Conservation (phyloP, 2,329 filamentous ascomycete species). For the Paraphoma sp. region DNA sequence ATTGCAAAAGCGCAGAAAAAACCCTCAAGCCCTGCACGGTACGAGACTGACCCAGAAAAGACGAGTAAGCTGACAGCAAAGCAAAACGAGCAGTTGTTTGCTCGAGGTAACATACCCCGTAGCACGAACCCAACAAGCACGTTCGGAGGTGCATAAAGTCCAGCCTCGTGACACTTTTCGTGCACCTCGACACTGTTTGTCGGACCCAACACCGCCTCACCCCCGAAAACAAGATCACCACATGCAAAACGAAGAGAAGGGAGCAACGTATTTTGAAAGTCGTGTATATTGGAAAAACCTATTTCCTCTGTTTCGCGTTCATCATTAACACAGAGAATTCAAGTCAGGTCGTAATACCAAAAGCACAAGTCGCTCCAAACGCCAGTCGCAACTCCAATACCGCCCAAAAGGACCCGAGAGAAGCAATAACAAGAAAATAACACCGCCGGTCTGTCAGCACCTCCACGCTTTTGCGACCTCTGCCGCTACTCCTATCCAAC, state of each 20-base stretch:
- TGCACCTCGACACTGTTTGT: background rate
- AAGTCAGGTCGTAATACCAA: background rate
- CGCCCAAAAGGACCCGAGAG: background rate
- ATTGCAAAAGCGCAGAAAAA: no score
- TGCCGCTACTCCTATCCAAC: background rate
- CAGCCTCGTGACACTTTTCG: background rate
- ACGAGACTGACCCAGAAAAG: background rate
- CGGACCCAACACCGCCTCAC: background rate
- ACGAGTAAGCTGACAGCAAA: background rate
- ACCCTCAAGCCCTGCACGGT: no score
- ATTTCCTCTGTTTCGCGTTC: background rate
- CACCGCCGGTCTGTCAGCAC: background rate
- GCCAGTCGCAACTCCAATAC: background rate
- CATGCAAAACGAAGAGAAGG: background rate
- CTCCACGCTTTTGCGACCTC: background rate
- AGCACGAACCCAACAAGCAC: background rate
- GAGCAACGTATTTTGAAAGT: background rate
- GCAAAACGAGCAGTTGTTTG: background rate
- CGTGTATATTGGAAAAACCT: background rate
- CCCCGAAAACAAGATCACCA: no score
- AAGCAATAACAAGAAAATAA: conserved; percentile 4
- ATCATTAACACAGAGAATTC: background rate
- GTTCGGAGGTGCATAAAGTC: background rate
- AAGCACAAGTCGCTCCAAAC: background rate
- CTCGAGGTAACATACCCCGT: background rate